A percentile compares a stretch with the other conserved stretches of the same genome.
These are phyloP conservation scores for Salvia rosmarinus DNA, from an alignment of 257 asterid genomes.

Conservation along the genomic window DNA sequence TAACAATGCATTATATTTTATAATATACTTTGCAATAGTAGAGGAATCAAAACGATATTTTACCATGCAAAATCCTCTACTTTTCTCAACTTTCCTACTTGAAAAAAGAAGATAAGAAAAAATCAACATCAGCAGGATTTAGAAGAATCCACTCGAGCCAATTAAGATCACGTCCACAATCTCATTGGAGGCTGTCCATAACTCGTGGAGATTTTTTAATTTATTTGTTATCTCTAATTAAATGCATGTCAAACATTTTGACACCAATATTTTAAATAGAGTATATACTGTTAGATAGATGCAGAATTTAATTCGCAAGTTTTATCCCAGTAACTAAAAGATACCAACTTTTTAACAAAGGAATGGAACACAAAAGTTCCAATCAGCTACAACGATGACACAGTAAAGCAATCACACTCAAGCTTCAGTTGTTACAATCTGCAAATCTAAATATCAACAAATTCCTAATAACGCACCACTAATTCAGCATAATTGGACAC, in stretches of 20 bases:
- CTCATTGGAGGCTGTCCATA: too few relatives aligned
- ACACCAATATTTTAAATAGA: too few relatives aligned
- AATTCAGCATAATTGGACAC: slow-evolving; percentile 17
- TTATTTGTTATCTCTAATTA: too few relatives aligned
- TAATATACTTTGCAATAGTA: too few relatives aligned
- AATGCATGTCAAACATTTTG: too few relatives aligned
- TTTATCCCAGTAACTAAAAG: background rate
- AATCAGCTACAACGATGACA: background rate
- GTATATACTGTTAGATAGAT: background rate
- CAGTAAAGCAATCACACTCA: slow-evolving; percentile 4
- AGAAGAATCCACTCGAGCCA: background rate
- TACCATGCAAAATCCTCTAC: background rate
- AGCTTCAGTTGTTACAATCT: slow-evolving; percentile 15
- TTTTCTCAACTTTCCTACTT: background rate
- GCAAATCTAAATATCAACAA: background rate
- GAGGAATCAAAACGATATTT: background rate
- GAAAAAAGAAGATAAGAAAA: background rate
- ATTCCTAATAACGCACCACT: background rate
- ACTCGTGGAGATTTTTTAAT: too few relatives aligned
- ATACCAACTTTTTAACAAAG: background rate
- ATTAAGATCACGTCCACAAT: too few relatives aligned
- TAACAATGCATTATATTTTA: too few relatives aligned
- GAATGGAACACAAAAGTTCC: slow-evolving; percentile 21
- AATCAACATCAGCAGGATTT: background rate
- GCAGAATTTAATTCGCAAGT: background rate